Conservation (phyloP, 441 rosid species). For the Dalechampia spathulata region DNA sequence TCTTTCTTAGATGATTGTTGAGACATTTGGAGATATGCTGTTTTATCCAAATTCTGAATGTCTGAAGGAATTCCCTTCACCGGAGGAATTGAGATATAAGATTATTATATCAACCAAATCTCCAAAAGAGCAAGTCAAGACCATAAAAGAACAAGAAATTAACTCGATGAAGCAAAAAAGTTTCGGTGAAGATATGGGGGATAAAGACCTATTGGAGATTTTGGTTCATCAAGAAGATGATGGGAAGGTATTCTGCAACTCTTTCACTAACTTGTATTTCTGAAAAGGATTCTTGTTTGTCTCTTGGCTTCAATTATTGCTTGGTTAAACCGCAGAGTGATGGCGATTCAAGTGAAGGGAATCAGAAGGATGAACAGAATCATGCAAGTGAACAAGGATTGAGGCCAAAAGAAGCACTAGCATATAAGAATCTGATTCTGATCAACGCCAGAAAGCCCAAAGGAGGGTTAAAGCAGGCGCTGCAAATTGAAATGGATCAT, state of each 20-base stretch:
- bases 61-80: constrained; percentile 70
- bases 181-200: constrained; percentile 69
- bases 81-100: constrained; percentile 45
- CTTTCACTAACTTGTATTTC: no score
- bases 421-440: constrained; percentile 63
- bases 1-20: constrained; percentile 51
- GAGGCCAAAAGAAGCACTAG: constrained; percentile 15
- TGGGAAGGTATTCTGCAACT: constrained; percentile 32
- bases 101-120: constrained; percentile 83
- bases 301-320: not conserved
- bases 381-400: not conserved
- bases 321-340: constrained; percentile 29
- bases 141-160: constrained; percentile 26
- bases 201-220: constrained; percentile 39
- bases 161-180: constrained; percentile 27
- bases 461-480: constrained; percentile 53
- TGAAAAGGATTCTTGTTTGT: no score
- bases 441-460: constrained; percentile 81
- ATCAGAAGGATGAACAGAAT: constrained; percentile 35
- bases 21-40: constrained; percentile 64
- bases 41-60: constrained; percentile 54
- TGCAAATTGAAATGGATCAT: constrained; percentile 43
- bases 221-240: constrained; percentile 34
- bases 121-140: constrained; percentile 49
- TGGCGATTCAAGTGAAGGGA: constrained; percentile 21